Evolutionary conservation across 2,329 filamentous ascomycete genomes (phyloP), one percentile per base, ranked within the genome.

Genomic region (Orbilia oligospora): DNA sequence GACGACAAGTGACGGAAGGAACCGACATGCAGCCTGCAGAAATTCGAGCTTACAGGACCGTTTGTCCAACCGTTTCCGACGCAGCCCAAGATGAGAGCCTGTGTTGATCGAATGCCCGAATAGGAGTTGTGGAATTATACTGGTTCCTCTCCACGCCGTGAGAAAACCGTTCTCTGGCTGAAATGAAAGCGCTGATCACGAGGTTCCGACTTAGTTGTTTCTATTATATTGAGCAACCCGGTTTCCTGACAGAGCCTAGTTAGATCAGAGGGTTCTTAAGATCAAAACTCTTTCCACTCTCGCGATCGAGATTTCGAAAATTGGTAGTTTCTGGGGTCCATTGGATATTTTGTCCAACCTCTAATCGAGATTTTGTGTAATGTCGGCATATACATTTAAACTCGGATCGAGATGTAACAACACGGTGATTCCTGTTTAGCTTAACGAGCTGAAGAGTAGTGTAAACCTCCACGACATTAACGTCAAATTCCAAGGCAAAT

Each of bases 21-120:
- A 71, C 68, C 44, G 56, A 61, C 55, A 53, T 67, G 70, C 61
- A 72, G 51, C 69, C 69, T 66, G 56, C 70, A 49, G 38, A 41
- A 33, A 48, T 33, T 65, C 56, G 27, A 46, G 44, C 9, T 20
- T 51, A 33, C 41, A 41, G 33, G 16, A 44, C 41, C 56, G 27
- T 30, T 30, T 30, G 24, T 18, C 46, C 41, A 46, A 41, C 53
- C 49, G 41, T 48, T 41, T 58, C 16, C 41, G 51, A 63, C 48
- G 53, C 27, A 30, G 24, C 14, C 36, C 41, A 36, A 41, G 33
- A 36, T 18, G 55, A 61, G 36, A 61, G 38, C 18, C 22, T 1
- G 44, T 18, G 69, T 53, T n/a, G 70, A 73, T 73, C 70, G 27
- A 53, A 53, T 71, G 53, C 55, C 53, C 14, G 38, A 51, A 38